A percentile compares a stretch with the other conserved stretches of the same genome.
phyloP scores from a whole-genome alignment of 306 rosid genomes.

The Prunus persica region Prunus_persica_NCBIv2 NC_034010.1:26889501-26890000 shows the following conservation, averaged over 20 bases:
- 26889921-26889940: not conserved
- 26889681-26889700: conserved; percentile 13
- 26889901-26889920: not conserved
- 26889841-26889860: conserved; percentile 67
- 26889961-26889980: conserved; percentile 31
- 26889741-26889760: conserved; percentile 41
- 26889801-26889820: conserved; percentile 42
- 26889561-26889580: conserved; percentile 41
- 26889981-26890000: conserved; percentile 34
- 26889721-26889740: conserved; percentile 63
- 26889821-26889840: conserved; percentile 35
- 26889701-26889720: conserved; percentile 36
- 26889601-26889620: not conserved
- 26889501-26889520: conserved; percentile 48
- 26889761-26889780: conserved; percentile 29
- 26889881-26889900: conserved; percentile 54
- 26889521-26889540: conserved; percentile 58
- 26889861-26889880: conserved; percentile 64
- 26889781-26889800: conserved; percentile 42
- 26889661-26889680: not conserved
- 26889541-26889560: conserved; percentile 62
- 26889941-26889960: not conserved
- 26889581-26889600: conserved; percentile 19
- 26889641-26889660: not conserved
- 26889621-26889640: not conserved